Evolutionary conservation across 2,329 filamentous ascomycete genomes (phyloP).

Genomic region (Penicillium sp.): DNA sequence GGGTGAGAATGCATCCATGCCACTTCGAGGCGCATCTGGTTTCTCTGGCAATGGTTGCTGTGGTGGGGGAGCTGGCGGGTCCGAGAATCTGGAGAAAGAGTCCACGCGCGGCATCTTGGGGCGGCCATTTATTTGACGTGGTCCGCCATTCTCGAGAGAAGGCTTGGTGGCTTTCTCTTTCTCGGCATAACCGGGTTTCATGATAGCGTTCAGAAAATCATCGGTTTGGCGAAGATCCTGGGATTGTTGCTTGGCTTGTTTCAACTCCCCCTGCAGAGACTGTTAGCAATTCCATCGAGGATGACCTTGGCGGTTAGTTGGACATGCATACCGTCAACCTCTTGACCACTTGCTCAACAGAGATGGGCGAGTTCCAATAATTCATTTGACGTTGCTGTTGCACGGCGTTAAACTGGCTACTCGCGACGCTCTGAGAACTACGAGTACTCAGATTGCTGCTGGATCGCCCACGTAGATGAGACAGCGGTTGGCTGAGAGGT

Average conservation of each 20-base stretch:
- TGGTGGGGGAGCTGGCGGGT: slow-evolving; percentile 88
- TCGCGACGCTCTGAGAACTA: slow-evolving; percentile 55
- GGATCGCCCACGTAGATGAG: slow-evolving; percentile 66
- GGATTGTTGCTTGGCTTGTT: slow-evolving; percentile 80
- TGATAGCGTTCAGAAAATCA: slow-evolving; percentile 72
- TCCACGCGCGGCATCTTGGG: slow-evolving; percentile 61
- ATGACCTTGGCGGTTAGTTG: not conserved
- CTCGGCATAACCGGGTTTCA: slow-evolving; percentile 66
- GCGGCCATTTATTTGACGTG: slow-evolving; percentile 46
- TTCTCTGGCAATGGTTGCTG: slow-evolving; percentile 93
- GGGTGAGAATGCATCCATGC: slow-evolving; percentile 49
- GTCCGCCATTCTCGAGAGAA: slow-evolving; percentile 45
- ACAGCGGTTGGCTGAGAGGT: slow-evolving; percentile 61
- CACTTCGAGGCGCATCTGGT: slow-evolving; percentile 63
- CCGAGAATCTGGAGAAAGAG: slow-evolving; percentile 79
- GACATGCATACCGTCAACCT: slow-evolving; percentile 63
- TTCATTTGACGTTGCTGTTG: slow-evolving; percentile 72
- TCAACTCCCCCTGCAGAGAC: slow-evolving; percentile 75
- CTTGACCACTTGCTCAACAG: slow-evolving; percentile 92
- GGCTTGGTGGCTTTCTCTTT: slow-evolving; percentile 48
- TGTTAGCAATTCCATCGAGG: slow-evolving; percentile 16
- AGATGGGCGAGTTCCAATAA: slow-evolving; percentile 83
- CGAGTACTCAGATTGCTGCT: slow-evolving; percentile 65
- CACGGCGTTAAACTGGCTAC: slow-evolving; percentile 56
- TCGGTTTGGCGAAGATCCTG: slow-evolving; percentile 80